Conservation (phyloP, 2,329 filamentous ascomycete genomes). For the Fusarium poae region DNA sequence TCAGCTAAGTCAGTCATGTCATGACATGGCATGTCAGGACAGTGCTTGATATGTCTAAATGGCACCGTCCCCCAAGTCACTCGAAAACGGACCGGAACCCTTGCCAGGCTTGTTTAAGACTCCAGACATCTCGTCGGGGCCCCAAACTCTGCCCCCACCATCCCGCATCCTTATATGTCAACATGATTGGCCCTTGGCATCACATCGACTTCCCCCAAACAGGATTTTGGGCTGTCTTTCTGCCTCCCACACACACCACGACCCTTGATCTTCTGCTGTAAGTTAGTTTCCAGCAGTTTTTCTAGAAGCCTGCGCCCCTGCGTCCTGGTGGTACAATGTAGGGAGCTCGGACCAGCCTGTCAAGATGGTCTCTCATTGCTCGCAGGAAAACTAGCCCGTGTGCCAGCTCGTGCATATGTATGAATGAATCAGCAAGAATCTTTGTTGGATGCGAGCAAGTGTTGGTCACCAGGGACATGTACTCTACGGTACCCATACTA, state of each 20-base stretch:
- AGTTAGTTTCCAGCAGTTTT: constrained; percentile 41
- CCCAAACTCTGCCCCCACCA: constrained; percentile 44
- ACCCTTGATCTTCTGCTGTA: constrained; percentile 33
- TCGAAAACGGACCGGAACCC: constrained; percentile 55
- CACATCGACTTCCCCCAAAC: constrained; percentile 37
- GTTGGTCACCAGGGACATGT: constrained; percentile 5
- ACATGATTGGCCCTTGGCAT: constrained; percentile 41
- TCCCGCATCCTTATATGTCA: constrained; percentile 41
- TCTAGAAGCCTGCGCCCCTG: constrained; percentile 51
- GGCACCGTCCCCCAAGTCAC: constrained; percentile 51
- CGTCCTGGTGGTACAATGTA: constrained; percentile 37
- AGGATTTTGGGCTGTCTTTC: constrained; percentile 38
- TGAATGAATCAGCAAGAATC: constrained; percentile 24
- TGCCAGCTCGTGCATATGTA: constrained; percentile 32
- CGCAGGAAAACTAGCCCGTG: constrained; percentile 29
- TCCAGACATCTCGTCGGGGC: constrained; percentile 43
- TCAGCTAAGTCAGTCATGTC: background rate
- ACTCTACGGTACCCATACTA: constrained; percentile 1
- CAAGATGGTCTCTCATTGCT: constrained; percentile 31
- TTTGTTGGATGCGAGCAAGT: background rate
- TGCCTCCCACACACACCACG: constrained; percentile 36
- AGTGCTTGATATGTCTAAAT: constrained; percentile 33
- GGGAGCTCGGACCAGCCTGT: constrained; percentile 47
- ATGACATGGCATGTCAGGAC: constrained; percentile 20
- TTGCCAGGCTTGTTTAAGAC: constrained; percentile 41